Conservation (phyloP, 306 rosid genomes). For the Oemleria cerasiformis region DNA sequence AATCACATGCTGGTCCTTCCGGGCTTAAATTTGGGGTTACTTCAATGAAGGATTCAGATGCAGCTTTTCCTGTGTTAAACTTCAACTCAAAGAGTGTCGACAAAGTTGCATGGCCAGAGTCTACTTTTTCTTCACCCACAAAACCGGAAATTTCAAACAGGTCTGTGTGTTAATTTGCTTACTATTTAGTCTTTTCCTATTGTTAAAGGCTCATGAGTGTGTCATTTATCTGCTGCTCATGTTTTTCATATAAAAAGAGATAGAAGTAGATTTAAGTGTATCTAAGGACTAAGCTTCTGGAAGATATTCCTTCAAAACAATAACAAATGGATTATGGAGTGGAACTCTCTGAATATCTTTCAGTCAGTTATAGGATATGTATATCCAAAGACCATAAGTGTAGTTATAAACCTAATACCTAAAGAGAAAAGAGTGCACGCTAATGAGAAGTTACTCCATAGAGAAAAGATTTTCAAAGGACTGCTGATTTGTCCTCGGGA, state of each 20-base stretch:
- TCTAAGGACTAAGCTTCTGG: background rate
- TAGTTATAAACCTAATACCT: background rate
- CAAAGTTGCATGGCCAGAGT: slow-evolving; percentile 31
- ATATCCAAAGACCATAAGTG: background rate
- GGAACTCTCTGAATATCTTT: background rate
- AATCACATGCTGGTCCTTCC: slow-evolving; percentile 32
- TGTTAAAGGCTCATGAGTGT: background rate
- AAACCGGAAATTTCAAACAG: slow-evolving; percentile 50
- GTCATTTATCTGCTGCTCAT: background rate
- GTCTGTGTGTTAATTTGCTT: slow-evolving; percentile 32
- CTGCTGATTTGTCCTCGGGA: background rate
- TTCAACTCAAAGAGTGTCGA: slow-evolving; percentile 29
- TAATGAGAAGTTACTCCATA: no score
- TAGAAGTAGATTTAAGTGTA: background rate
- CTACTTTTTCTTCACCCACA: slow-evolving; percentile 35
- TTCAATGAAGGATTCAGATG: slow-evolving; percentile 33
- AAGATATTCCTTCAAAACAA: no score
- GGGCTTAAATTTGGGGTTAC: slow-evolving; percentile 32
- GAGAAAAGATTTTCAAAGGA: no score
- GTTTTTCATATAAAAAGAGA: background rate
- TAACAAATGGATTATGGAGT: background rate
- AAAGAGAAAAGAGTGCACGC: no score
- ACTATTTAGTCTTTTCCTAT: background rate
- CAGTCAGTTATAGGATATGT: background rate
- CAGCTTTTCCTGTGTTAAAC: slow-evolving; percentile 24